Percentiles rank a stretch among this genome's conserved stretches.
phyloP scores from a whole-genome alignment of 2,329 filamentous ascomycete genomes.

The Tolypocladium paradoxum region DNA sequence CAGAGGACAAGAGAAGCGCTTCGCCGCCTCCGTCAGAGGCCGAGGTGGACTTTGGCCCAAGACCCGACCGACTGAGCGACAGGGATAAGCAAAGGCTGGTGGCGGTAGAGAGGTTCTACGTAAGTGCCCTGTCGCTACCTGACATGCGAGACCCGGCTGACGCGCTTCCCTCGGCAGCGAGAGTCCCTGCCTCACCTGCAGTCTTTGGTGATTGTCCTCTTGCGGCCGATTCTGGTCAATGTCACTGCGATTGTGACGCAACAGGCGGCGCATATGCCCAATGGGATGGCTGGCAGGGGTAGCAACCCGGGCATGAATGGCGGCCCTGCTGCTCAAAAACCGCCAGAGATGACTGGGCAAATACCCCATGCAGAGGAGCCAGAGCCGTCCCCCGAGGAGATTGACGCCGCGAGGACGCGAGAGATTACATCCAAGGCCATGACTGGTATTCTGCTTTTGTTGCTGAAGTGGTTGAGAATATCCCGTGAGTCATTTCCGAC shows the following conservation, averaged over 20 bases:
- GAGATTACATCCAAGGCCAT: slow-evolving; percentile 89
- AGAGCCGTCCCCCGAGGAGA: slow-evolving; percentile 57
- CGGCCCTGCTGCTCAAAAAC: slow-evolving; percentile 20
- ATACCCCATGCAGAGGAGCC: slow-evolving; percentile 24
- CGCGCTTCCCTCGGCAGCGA: slow-evolving; percentile 36
- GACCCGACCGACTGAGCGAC: slow-evolving; percentile 34
- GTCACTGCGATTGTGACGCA: slow-evolving; percentile 73
- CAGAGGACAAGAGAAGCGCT: slow-evolving; percentile 21
- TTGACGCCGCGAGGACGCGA: slow-evolving; percentile 69
- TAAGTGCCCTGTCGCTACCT: slow-evolving; percentile 34
- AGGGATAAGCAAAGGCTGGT: slow-evolving; percentile 54
- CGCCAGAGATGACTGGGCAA: slow-evolving; percentile 20
- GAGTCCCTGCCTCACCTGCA: slow-evolving; percentile 76
- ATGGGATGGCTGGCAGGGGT: slow-evolving; percentile 26
- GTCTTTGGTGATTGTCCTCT: slow-evolving; percentile 82
- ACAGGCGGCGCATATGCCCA: slow-evolving; percentile 36
- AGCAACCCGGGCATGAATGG: slow-evolving; percentile 30
- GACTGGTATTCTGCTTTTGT: slow-evolving; percentile 75
- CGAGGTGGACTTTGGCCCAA: slow-evolving; percentile 36
- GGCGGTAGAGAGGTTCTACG: slow-evolving; percentile 75
- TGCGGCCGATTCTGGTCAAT: slow-evolving; percentile 79
- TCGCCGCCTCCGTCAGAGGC: slow-evolving; percentile 10
- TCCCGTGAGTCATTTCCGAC: slow-evolving; percentile 56
- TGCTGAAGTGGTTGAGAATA: slow-evolving; percentile 93
- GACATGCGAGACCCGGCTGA: not conserved